phyloP scores from a whole-genome alignment of 2,329 filamentous ascomycete species.

The Botrytis deweyae region DNA sequence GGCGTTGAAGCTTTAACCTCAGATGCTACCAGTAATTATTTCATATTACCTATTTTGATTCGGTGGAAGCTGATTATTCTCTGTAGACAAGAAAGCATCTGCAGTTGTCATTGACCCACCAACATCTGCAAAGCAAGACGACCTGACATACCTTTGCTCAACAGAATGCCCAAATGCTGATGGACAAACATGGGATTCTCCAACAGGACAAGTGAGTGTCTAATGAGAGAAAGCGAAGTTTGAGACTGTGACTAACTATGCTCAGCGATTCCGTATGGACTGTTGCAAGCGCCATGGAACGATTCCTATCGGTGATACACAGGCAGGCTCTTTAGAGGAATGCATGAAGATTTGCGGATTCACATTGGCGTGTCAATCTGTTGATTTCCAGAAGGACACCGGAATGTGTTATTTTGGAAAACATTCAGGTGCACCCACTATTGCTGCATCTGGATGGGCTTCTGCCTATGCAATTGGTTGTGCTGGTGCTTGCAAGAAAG shows the following conservation, averaged over 20 bases:
- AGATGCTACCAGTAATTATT: constrained; percentile 7
- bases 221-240: neutral
- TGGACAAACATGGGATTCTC: constrained; percentile 16
- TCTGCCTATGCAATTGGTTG: constrained; percentile 15
- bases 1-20: neutral
- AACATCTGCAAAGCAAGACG: neutral
- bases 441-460: constrained; percentile 14
- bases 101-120: constrained; percentile 9
- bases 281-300: constrained; percentile 8
- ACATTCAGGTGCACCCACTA: neutral
- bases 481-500: constrained; percentile 15
- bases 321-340: constrained; percentile 8
- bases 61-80: neutral
- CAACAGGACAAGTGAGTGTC: constrained; percentile 3
- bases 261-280: constrained; percentile 3
- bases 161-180: constrained; percentile 16
- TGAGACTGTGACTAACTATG: neutral
- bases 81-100: neutral
- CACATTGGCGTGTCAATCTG: neutral
- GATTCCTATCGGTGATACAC: neutral
- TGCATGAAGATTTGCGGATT: constrained; percentile 12
- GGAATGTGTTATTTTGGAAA: constrained; percentile 6
- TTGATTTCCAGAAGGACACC: constrained; percentile 3
- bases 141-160: neutral
- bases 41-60: neutral